Conservation (phyloP, 768 basidiomycete species). For the Trametes meyenii region DNA sequence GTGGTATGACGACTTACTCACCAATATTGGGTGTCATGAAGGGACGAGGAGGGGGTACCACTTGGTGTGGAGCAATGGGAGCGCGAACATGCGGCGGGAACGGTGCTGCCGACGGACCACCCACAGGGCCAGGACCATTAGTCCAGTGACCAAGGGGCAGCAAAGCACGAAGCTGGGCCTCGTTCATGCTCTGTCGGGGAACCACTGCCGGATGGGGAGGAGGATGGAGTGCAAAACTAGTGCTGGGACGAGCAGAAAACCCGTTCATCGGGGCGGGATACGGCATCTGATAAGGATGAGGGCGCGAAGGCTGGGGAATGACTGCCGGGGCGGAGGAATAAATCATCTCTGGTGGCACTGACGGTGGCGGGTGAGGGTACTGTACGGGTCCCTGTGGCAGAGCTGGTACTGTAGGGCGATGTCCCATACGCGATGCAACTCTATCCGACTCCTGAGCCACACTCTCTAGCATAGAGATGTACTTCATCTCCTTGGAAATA, state of each 20-base stretch:
- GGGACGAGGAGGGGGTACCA: conserved; percentile 12
- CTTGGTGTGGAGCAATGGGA: conserved; percentile 12
- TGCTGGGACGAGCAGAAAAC: conserved; percentile 40
- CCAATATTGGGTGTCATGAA: conserved; percentile 14
- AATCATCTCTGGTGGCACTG: conserved; percentile 37
- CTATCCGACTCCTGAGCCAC: conserved; percentile 75
- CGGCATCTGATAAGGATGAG: conserved; percentile 16
- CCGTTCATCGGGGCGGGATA: conserved; percentile 28
- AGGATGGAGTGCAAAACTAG: conserved; percentile 36
- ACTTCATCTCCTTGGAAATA: conserved; percentile 65
- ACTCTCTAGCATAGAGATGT: conserved; percentile 69
- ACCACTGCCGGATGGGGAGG: conserved; percentile 23
- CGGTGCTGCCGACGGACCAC: conserved; percentile 3
- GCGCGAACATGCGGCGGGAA: conserved; percentile 5
- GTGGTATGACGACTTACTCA: background rate
- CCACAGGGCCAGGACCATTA: conserved; percentile 3
- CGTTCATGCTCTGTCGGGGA: conserved; percentile 51
- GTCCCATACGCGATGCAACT: conserved; percentile 37
- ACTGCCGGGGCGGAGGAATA: conserved; percentile 38
- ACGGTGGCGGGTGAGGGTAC: conserved; percentile 22
- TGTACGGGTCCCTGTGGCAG: background rate
- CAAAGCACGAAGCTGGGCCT: conserved; percentile 49
- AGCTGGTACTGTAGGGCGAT: conserved; percentile 6
- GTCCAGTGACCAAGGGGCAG: conserved; percentile 30
- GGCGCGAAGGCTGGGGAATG: conserved; percentile 1